These are phyloP conservation scores for Ziziphus jujuba DNA, from an alignment of 306 rosid species.

Conservation along the genomic window DNA sequence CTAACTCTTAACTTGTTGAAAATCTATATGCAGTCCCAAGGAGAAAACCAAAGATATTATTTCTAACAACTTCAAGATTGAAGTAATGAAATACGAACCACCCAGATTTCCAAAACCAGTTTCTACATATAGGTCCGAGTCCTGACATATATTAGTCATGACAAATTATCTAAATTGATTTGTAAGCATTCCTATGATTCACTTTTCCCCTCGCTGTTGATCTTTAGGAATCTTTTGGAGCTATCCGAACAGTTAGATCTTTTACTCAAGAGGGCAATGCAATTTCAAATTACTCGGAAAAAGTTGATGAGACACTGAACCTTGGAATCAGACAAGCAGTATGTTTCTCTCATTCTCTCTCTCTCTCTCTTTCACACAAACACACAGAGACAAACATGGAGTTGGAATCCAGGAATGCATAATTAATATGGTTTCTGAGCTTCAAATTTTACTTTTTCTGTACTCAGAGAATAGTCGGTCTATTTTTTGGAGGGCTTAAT, in stretches of 20 bases:
- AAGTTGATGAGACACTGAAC: slow-evolving; percentile 65
- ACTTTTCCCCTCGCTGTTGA: neutral
- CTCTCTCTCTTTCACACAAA: neutral
- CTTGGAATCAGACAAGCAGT: slow-evolving; percentile 86
- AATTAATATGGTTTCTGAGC: neutral
- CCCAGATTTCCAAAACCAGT: neutral
- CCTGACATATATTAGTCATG: neutral
- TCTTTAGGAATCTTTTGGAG: slow-evolving; percentile 81
- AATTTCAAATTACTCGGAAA: slow-evolving; percentile 65
- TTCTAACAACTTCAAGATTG: neutral
- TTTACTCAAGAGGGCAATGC: slow-evolving; percentile 76
- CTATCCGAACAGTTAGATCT: slow-evolving; percentile 76
- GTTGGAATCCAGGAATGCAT: neutral
- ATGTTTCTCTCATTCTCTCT: slow-evolving; percentile 35
- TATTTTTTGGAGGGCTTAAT: slow-evolving; percentile 77
- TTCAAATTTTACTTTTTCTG: slow-evolving; percentile 18
- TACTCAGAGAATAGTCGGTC: slow-evolving; percentile 69
- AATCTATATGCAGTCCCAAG: neutral
- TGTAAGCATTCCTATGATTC: neutral
- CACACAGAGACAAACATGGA: neutral
- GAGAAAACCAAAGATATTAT: neutral
- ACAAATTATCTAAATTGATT: neutral
- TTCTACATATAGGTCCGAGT: neutral
- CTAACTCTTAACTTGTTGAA: neutral
- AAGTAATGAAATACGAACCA: neutral